Evolutionary conservation across 768 basidiomycete genomes (phyloP).

Genomic region (Hydnum rufescens): DNA sequence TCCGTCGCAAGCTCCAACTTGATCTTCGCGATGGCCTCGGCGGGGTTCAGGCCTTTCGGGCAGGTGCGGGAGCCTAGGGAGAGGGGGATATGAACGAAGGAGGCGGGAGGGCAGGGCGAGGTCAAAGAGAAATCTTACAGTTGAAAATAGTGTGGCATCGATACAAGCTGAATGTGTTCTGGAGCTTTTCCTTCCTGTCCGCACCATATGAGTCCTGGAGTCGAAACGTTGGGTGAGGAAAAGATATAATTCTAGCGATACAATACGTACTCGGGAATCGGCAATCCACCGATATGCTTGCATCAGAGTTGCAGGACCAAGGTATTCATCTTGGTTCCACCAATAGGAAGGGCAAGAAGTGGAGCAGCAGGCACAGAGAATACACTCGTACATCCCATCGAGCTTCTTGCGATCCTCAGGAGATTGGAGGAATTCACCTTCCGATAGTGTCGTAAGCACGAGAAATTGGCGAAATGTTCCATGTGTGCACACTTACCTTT

Average conservation of each 20-base stretch:
- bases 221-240: background rate
- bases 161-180: conserved; percentile 93
- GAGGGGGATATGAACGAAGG: background rate
- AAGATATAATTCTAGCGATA: background rate
- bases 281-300: conserved; percentile 97
- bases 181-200: conserved; percentile 74
- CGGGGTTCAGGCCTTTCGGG: conserved; percentile 91
- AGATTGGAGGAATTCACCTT: conserved; percentile 73
- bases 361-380: conserved; percentile 92
- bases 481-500: conserved; percentile 17
- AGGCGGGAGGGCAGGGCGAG: background rate
- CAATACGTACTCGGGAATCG: conserved; percentile 58
- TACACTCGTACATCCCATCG: conserved; percentile 95
- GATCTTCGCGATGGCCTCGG: conserved; percentile 80
- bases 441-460: background rate
- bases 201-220: conserved; percentile 52
- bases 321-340: conserved; percentile 99
- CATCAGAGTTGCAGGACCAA: conserved; percentile 93
- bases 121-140: conserved; percentile 27
- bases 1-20: conserved; percentile 75
- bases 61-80: conserved; percentile 70
- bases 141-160: conserved; percentile 99
- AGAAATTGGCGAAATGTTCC: background rate
- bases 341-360: conserved; percentile 96
- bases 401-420: conserved; percentile 86